A percentile compares a stretch with the other conserved stretches of the same genome.
Evolutionary conservation across 805 yeast species (phyloP).

Genomic region (Pichia thaimueangensis): DNA sequence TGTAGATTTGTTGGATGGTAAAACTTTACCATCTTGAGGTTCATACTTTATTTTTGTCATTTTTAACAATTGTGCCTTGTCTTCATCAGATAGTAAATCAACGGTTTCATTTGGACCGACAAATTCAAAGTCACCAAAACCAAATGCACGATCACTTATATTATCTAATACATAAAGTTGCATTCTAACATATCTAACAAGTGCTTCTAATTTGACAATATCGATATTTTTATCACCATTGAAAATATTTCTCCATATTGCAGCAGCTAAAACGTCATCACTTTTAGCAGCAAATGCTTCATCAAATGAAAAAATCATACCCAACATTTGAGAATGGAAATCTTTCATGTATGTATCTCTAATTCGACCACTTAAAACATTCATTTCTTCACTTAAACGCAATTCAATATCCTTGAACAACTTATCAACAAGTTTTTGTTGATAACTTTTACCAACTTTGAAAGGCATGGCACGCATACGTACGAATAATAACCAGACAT

Average conservation of each 20-base stretch:
- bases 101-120: constrained; percentile 78
- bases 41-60: constrained; percentile 50
- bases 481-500: constrained; percentile 88
- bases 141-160: constrained; percentile 88
- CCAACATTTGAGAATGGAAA: constrained; percentile 84
- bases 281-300: constrained; percentile 74
- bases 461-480: constrained; percentile 97
- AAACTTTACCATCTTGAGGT: constrained; percentile 37
- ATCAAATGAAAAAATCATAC: constrained; percentile 84
- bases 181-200: constrained; percentile 84
- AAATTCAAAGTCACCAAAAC: constrained; percentile 80
- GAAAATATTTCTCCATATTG: constrained; percentile 87
- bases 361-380: constrained; percentile 71
- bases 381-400: constrained; percentile 80
- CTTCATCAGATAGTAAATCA: constrained; percentile 58
- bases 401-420: constrained; percentile 85
- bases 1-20: constrained; percentile 56
- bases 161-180: constrained; percentile 83
- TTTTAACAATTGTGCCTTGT: constrained; percentile 48
- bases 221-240: constrained; percentile 79
- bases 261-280: constrained; percentile 71
- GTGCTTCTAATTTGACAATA: constrained; percentile 75
- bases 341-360: constrained; percentile 85
- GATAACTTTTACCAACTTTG: constrained; percentile 81
- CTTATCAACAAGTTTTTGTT: constrained; percentile 85